Evolutionary conservation across 2,329 filamentous ascomycete genomes (phyloP), one percentile per base, ranked within the genome.

Genomic region (Taxawa tesnikishii): DNA sequence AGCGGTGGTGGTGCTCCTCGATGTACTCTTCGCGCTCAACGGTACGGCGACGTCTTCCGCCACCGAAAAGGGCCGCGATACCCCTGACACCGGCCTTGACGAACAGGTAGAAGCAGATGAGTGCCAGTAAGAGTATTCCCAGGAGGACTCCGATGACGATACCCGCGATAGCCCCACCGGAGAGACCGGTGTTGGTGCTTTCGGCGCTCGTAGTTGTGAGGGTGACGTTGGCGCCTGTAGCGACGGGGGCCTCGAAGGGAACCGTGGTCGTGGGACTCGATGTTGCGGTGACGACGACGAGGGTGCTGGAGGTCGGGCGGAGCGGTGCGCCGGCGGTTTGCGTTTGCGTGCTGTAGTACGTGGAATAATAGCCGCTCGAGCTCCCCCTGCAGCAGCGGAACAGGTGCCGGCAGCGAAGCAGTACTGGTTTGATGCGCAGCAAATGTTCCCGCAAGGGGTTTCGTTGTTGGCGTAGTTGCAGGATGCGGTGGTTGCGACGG

Each of bases 81-180:
- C 62, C 67, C 40, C 72, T 65, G 36, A 72, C 55, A 14, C 78
- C 44, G 28, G 63, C 67, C 41, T 72, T 65, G 26, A 62, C 50
- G 44, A 61, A 75, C 62, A 79, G 83, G 67, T 75, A 85, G 60
- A 82, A 75, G 63, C 79, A 84, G 47, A 85, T 58, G 6, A 82
- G 66, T 4, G 78, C 60, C 14, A 87, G 68, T 3, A 87, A 62
- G 25, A 68, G 56, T 21, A 84, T 63, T 39, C 78, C 81, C 10
- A 69, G 68, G 29, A 87, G 64, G 8, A 73, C 70, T 40, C 81
- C 81, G 34, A 87, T 76, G 42, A 87, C 81, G 46, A 87, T 87
- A 38, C 81, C 81, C 11, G 82, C 81, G 45, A 87, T 87, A 38
- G 79, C 81, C 32, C 80, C 81, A 26, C 66, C 70, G 45, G 75